phyloP scores from a whole-genome alignment of 179 eudicot species.

The Spinacia oleracea region DNA sequence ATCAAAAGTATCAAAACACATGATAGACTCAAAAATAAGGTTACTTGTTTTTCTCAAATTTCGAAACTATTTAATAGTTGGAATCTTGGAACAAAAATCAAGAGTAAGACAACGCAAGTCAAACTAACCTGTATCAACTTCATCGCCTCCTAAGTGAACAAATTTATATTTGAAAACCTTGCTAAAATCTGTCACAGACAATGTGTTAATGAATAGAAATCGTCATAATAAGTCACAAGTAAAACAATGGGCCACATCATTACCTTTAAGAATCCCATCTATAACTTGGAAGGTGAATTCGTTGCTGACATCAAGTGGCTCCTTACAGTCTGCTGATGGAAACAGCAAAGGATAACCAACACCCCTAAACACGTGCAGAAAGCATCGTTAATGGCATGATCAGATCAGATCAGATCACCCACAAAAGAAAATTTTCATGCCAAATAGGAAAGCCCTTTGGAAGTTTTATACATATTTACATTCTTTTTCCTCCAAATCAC shows the following conservation, averaged over 20 bases:
- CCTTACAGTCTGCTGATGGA: conserved; percentile 72
- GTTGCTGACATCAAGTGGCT: conserved; percentile 96
- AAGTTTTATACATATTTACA: conserved; percentile 7
- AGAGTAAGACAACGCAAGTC: too few species aligned
- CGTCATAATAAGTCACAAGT: conserved; percentile 10
- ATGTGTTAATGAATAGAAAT: neutral
- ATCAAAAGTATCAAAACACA: neutral
- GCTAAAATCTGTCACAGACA: conserved; percentile 73
- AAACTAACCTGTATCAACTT: conserved; percentile 83
- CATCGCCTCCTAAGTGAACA: conserved; percentile 96
- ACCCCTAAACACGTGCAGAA: conserved; percentile 51
- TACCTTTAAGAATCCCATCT: conserved; percentile 91
- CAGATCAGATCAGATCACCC: neutral
- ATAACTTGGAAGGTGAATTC: conserved; percentile 87
- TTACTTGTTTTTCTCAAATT: too few species aligned
- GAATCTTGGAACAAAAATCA: too few species aligned
- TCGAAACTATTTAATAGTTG: too few species aligned
- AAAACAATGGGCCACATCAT: conserved; percentile 4
- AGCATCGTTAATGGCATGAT: conserved; percentile 15
- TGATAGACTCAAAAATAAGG: neutral
- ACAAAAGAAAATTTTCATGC: neutral
- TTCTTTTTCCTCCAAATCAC: neutral
- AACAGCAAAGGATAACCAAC: conserved; percentile 76
- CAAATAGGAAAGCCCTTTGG: neutral
- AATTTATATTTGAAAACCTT: conserved; percentile 78